Evolutionary conservation across 306 rosid species (phyloP), one percentile per base, ranked within the genome.

Genomic region (Castanospermum australe): DNA sequence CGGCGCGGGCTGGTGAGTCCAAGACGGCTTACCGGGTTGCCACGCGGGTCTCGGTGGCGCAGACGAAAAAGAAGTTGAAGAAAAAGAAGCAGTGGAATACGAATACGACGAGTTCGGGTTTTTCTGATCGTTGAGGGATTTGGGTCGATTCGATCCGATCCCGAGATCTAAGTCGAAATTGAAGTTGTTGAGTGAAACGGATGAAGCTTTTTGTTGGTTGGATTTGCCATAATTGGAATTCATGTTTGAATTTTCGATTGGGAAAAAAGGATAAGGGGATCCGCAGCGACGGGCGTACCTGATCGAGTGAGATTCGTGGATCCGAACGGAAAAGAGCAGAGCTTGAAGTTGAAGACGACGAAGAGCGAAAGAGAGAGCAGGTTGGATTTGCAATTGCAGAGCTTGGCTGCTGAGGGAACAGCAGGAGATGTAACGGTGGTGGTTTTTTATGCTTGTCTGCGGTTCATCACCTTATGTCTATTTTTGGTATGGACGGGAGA

Each of bases 121-220:
- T 83, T 93, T 96, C 90, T 96, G 92, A 60, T 93, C 96, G 82
- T 90, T 91, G 48, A 96, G 97, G 41, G 99, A 85, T 87, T 80
- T 93, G 84, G 93, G 82, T 52, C 83, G 86, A 39, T 88, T 86
- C 25, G 99, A 90, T 81, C 93, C 97, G 80, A 90, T 62, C 30
- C 97, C 99, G 6, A 95, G 88, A 96, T 90, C 99, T 69, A 96
- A 88, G 72, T 91, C 99, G 74, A 93, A 96, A 71, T 90, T 97
- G 78, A 86, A 86, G 81, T 86, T 84, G 71, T 90, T 60, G 83
- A 87, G 70, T 9, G 86, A 87, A n/a, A n/a, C n/a, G n/a, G n/a
- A n/a, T n/a, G n/a, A n/a, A 78, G 86, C 20, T 47, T 72, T 84
- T 8, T 72, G 68, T 35, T 77, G 64, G 56, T 80, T 78, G 28